Evolutionary conservation across 805 yeast genomes (phyloP), one percentile per base, ranked within the genome.

Genomic region (Scheffersomyces stipitis): DNA sequence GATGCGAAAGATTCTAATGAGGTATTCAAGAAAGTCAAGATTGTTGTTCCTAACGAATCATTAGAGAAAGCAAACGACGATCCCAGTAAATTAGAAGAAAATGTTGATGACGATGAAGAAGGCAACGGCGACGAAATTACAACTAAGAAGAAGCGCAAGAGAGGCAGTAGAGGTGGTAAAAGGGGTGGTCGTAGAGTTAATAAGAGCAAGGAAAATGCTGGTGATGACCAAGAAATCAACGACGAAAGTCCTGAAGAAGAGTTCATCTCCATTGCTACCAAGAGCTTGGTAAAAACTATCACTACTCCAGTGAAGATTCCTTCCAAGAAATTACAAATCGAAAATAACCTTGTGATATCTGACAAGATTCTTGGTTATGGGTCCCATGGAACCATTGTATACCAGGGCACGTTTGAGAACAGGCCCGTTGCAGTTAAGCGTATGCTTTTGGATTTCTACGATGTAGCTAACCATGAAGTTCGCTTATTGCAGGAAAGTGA

Each of bases 361-460:
- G 84, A 84, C 44, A 78, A 74, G 18, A 75, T 89, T n/a, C 64
- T 93, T 34, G 99, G 99, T 1, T 88, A 87, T 57, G 99, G 99
- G 1, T 87, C 96, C 1, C 96, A 90, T 49, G 99, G 99, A 18
- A 93, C 99, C 0, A 88, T 91, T 18, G 99, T 93, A 1, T 88
- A 80, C 55, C 80, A 83, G 54, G 99, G 99, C 0, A 75, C 78
- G 4, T 93, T 90, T 64, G 96, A 91, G 54, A 83, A 80, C 48
- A 73, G 99, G 38, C 96, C 95, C 1, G 99, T 93, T 4, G 99
- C 99, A 0, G 95, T 93, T 5, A 93, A 93, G 58, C 68, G 98
- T 51, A 86, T 93, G 95, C 67, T 93, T 36, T 72, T 90, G 26
- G 96, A 90, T 56, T 93, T 90, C 54, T 91, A 86, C 60, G 97